Conservation (phyloP, 768 basidiomycete genomes). For the Suillus hirtellus region DNA sequence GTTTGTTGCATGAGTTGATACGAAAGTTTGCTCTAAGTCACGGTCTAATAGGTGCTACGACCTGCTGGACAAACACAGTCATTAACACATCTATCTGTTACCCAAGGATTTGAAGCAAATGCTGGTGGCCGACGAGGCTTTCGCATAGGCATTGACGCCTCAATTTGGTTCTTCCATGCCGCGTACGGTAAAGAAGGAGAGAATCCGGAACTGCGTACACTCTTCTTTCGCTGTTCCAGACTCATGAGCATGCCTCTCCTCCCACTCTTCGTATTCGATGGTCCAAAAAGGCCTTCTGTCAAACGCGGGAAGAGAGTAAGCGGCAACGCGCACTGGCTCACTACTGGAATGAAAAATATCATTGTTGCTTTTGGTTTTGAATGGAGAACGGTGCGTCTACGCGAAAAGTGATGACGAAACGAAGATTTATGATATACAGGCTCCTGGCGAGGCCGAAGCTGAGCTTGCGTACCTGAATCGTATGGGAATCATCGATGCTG, state of each 20-base stretch:
- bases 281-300: conserved; percentile 75
- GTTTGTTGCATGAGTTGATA: conserved; percentile 27
- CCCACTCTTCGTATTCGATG: conserved; percentile 92
- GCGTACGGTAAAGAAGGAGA: conserved; percentile 77
- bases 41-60: conserved; percentile 55
- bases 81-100: conserved; percentile 71
- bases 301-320: conserved; percentile 79
- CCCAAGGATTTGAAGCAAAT: conserved; percentile 74
- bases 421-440: conserved; percentile 47
- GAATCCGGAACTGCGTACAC: conserved; percentile 81
- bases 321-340: conserved; percentile 61
- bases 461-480: conserved; percentile 86
- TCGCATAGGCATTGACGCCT: conserved; percentile 85
- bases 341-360: conserved; percentile 75
- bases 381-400: conserved; percentile 57
- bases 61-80: conserved; percentile 75
- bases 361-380: conserved; percentile 82
- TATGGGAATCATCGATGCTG: conserved; percentile 81
- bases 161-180: conserved; percentile 75
- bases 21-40: conserved; percentile 17
- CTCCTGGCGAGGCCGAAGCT: conserved; percentile 94
- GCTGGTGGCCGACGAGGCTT: conserved; percentile 66
- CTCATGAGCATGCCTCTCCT: conserved; percentile 79
- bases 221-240: conserved; percentile 83
- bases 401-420: conserved; percentile 17